phyloP scores from a whole-genome alignment of 139 green algal genomes.

The Coelastrella sp. region DNA sequence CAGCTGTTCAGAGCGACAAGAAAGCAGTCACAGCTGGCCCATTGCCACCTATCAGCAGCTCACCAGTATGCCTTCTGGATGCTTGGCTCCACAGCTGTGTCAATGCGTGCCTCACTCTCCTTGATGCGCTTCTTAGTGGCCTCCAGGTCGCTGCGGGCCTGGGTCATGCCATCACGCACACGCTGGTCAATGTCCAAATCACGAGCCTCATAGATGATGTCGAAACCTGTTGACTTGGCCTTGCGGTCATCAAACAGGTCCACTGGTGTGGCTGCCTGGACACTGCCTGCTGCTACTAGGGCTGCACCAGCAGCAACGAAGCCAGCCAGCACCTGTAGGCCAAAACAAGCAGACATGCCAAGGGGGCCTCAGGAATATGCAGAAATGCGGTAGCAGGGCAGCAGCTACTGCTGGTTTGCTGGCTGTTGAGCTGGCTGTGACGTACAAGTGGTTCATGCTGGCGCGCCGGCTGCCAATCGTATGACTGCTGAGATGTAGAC shows the following conservation, averaged over 20 bases:
- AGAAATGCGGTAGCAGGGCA: no score
- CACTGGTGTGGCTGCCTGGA: constrained; percentile 65
- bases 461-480: no score
- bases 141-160: constrained; percentile 69
- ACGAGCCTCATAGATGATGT: constrained; percentile 96
- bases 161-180: constrained; percentile 79
- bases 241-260: constrained; percentile 88
- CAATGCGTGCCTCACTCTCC: constrained; percentile 82
- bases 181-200: constrained; percentile 85
- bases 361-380: no score
- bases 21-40: no score
- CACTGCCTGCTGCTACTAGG: constrained; percentile 58
- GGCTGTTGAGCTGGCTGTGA: no score
- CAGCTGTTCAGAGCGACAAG: no score
- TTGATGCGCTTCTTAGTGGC: constrained; percentile 81
- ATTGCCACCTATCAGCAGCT: constrained; percentile 7
- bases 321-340: constrained; percentile 71
- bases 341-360: no score
- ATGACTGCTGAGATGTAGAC: no score
- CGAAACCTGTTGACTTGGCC: constrained; percentile 73
- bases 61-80: constrained; percentile 94
- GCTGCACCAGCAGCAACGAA: constrained; percentile 75
- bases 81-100: constrained; percentile 71
- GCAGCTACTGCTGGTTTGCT: no score
- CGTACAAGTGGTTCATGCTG: no score